A percentile compares a stretch with the other conserved stretches of the same genome.
These are phyloP conservation scores for Exophiala spinifera DNA, from an alignment of 2,329 filamentous ascomycete species.

Conservation along the genomic window DNA sequence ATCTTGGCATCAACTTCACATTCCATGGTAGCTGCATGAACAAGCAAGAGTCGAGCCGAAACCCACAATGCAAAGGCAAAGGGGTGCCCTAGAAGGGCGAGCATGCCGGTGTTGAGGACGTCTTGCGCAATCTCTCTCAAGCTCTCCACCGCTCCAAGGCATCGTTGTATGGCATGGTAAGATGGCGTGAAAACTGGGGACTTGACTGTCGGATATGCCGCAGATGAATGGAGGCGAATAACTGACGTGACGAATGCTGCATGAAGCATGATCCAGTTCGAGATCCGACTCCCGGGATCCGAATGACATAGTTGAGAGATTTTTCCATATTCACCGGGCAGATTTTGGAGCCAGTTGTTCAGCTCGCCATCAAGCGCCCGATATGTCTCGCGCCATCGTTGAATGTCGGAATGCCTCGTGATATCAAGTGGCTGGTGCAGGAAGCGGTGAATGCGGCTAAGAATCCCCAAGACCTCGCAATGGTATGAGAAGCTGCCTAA, in stretches of 20 bases:
- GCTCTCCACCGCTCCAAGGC: conserved; percentile 77
- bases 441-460: conserved; percentile 84
- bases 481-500: conserved; percentile 86
- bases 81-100: conserved; percentile 84
- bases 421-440: conserved; percentile 88
- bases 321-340: conserved; percentile 80
- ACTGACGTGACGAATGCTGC: conserved; percentile 88
- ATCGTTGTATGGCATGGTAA: conserved; percentile 79
- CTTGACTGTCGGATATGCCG: conserved; percentile 84
- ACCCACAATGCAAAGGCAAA: conserved; percentile 81
- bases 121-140: conserved; percentile 76
- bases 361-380: conserved; percentile 78
- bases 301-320: conserved; percentile 72
- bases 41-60: conserved; percentile 77
- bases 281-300: conserved; percentile 39
- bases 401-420: conserved; percentile 75
- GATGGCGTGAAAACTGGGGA: conserved; percentile 85
- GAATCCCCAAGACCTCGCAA: conserved; percentile 83
- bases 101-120: conserved; percentile 69
- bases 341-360: conserved; percentile 76
- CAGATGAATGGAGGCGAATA: conserved; percentile 85
- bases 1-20: conserved; percentile 73
- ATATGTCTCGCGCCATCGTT: conserved; percentile 84
- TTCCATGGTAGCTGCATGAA: conserved; percentile 67
- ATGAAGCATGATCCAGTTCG: conserved; percentile 85